Evolutionary conservation across 176 grass and related monocot species (phyloP).

Genomic region (Avena atlantica): DNA sequence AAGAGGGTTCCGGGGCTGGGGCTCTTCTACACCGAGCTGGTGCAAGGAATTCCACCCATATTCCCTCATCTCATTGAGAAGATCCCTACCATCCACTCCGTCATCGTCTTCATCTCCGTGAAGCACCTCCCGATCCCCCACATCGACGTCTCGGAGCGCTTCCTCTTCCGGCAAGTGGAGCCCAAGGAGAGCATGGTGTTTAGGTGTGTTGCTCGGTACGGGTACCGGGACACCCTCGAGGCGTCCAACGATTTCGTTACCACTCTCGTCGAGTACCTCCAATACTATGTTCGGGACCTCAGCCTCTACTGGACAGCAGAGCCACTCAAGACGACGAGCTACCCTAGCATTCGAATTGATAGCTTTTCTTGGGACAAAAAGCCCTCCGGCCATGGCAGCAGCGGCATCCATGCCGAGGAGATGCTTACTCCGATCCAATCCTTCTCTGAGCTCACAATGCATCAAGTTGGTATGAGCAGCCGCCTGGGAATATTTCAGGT

Average conservation of each 20-base stretch:
- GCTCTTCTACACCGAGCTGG: constrained; percentile 77
- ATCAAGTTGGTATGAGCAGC: constrained; percentile 47
- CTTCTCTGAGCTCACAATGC: constrained; percentile 58
- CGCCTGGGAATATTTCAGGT: constrained; percentile 46
- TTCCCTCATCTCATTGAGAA: constrained; percentile 75
- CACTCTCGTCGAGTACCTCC: constrained; percentile 57
- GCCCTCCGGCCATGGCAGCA: neutral
- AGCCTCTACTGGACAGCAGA: constrained; percentile 38
- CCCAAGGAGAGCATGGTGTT: constrained; percentile 60
- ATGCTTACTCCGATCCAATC: constrained; percentile 50
- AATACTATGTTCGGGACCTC: constrained; percentile 57
- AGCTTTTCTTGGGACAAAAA: constrained; percentile 42
- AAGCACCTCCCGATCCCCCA: constrained; percentile 58
- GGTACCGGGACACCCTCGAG: constrained; percentile 65
- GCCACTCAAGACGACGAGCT: constrained; percentile 26
- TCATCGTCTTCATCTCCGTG: constrained; percentile 68
- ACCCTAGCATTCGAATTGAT: constrained; percentile 32
- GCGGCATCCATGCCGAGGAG: constrained; percentile 45
- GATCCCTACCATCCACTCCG: constrained; percentile 62
- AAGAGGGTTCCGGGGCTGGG: constrained; percentile 68
- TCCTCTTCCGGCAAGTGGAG: constrained; percentile 70
- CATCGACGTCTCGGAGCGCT: constrained; percentile 54
- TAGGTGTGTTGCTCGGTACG: constrained; percentile 70
- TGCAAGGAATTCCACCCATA: constrained; percentile 80
- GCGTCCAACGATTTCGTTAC: constrained; percentile 49